phyloP scores from a whole-genome alignment of 2,329 filamentous ascomycete genomes.

The Neonectria coccinea region DNA sequence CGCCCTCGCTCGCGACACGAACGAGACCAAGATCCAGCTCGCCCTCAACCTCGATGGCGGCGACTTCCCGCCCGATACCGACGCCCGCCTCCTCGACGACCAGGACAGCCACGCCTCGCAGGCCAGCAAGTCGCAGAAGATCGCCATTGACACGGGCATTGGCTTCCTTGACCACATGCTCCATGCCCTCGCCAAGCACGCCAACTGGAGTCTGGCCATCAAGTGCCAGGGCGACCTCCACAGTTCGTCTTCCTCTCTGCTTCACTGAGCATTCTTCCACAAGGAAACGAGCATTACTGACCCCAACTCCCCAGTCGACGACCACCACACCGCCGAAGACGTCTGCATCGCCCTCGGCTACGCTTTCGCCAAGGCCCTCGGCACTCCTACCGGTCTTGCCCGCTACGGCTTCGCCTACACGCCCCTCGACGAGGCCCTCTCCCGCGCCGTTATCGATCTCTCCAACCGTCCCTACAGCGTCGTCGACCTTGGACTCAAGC shows the following conservation, averaged over 20 bases:
- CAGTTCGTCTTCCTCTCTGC: conserved; percentile 68
- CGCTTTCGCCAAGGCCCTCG: conserved; percentile 85
- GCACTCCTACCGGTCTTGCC: conserved; percentile 81
- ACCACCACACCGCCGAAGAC: conserved; percentile 98
- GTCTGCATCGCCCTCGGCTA: conserved; percentile 89
- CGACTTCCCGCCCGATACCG: conserved; percentile 73
- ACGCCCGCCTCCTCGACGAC: conserved; percentile 63
- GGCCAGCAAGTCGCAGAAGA: conserved; percentile 84
- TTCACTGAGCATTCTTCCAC: no score
- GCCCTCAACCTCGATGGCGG: conserved; percentile 95
- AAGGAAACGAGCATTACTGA: conserved; percentile 6
- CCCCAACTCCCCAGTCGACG: conserved; percentile 75
- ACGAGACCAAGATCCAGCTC: conserved; percentile 97
- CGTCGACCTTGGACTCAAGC: conserved; percentile 83
- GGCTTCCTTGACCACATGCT: conserved; percentile 99
- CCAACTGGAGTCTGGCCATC: conserved; percentile 90
- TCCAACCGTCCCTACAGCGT: conserved; percentile 91
- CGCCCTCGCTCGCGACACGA: conserved; percentile 87
- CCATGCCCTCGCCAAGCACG: conserved; percentile 94
- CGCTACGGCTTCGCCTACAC: conserved; percentile 94
- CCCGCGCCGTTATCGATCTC: conserved; percentile 92
- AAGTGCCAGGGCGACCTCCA: conserved; percentile 89
- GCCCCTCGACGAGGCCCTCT: conserved; percentile 94
- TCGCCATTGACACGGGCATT: conserved; percentile 91
- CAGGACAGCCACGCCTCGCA: conserved; percentile 83